A percentile compares a stretch with the other conserved stretches of the same genome.
Evolutionary conservation across 768 basidiomycete genomes (phyloP).

Genomic region (Termitomyces titanicus): DNA sequence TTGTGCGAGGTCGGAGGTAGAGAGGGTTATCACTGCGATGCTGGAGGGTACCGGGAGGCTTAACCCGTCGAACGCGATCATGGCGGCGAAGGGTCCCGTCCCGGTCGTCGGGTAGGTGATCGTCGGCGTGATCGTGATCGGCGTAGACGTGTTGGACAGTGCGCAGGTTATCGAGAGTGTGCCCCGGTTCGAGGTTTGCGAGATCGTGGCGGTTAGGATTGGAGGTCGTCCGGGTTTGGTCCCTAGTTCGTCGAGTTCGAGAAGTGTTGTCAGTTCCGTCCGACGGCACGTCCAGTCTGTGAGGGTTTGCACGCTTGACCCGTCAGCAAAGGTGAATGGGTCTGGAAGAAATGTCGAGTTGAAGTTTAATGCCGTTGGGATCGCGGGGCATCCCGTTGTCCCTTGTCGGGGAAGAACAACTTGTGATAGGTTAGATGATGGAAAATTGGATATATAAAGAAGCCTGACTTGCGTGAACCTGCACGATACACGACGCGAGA

Average conservation of each 20-base stretch:
- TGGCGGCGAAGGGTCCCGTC: constrained; percentile 41
- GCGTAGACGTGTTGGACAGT: constrained; percentile 30
- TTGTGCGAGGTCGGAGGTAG: constrained; percentile 48
- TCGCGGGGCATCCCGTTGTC: not conserved
- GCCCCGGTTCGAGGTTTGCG: constrained; percentile 14
- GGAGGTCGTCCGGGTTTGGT: constrained; percentile 42
- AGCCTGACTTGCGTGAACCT: not conserved
- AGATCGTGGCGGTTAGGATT: constrained; percentile 37
- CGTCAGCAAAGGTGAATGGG: constrained; percentile 49
- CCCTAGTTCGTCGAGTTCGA: constrained; percentile 50
- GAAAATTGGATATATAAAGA: not conserved
- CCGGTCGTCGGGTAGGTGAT: constrained; percentile 39
- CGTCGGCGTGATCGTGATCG: constrained; percentile 43
- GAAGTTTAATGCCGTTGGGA: not conserved
- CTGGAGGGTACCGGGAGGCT: constrained; percentile 32
- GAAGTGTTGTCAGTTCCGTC: constrained; percentile 39
- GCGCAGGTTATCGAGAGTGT: constrained; percentile 42
- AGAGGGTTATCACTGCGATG: constrained; percentile 42
- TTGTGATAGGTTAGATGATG: not conserved
- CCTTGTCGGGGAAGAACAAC: not conserved
- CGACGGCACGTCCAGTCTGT: constrained; percentile 48
- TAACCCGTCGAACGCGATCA: constrained; percentile 46
- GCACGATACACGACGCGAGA: not conserved
- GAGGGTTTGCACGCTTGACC: constrained; percentile 34
- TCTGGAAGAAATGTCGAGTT: constrained; percentile 32